A percentile compares a stretch with the other conserved stretches of the same genome.
Conservation (phyloP, 1,139 yeast genomes). For the Eremothecium coryli region DNA sequence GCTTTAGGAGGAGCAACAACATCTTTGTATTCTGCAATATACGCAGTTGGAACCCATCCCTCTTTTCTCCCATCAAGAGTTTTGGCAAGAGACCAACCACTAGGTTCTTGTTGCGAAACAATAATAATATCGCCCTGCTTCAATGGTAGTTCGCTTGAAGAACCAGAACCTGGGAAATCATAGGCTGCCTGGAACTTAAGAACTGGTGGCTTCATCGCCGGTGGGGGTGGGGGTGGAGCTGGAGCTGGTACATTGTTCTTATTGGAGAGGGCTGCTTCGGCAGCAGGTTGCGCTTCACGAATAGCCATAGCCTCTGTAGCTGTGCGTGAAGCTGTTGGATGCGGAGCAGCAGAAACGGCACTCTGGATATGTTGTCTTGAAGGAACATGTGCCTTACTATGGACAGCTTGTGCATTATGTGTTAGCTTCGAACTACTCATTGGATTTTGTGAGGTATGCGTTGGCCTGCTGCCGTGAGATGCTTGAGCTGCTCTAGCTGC, state of each 20-base stretch:
- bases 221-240: constrained; percentile 65
- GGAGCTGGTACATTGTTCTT: constrained; percentile 29
- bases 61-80: constrained; percentile 63
- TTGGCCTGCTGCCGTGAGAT: constrained; percentile 9
- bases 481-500: constrained; percentile 11
- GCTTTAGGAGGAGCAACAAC: constrained; percentile 32
- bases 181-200: constrained; percentile 83
- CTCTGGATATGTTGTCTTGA: constrained; percentile 18
- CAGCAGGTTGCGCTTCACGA: constrained; percentile 3
- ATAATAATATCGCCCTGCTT: constrained; percentile 66
- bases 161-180: constrained; percentile 81
- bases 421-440: constrained; percentile 14
- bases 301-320: constrained; percentile 9
- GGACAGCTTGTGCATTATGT: constrained; percentile 33
- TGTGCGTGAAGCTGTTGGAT: constrained; percentile 16
- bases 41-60: constrained; percentile 97
- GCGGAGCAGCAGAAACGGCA: constrained; percentile 17
- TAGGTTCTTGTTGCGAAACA: constrained; percentile 58
- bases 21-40: constrained; percentile 53
- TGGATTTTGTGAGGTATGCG: constrained; percentile 21
- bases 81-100: constrained; percentile 92
- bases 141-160: constrained; percentile 71
- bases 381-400: constrained; percentile 21
- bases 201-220: constrained; percentile 48
- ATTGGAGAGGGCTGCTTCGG: constrained; percentile 6